Evolutionary conservation across 768 basidiomycete genomes (phyloP), one percentile per base, ranked within the genome.

Genomic region (Fomitopsis serialis): DNA sequence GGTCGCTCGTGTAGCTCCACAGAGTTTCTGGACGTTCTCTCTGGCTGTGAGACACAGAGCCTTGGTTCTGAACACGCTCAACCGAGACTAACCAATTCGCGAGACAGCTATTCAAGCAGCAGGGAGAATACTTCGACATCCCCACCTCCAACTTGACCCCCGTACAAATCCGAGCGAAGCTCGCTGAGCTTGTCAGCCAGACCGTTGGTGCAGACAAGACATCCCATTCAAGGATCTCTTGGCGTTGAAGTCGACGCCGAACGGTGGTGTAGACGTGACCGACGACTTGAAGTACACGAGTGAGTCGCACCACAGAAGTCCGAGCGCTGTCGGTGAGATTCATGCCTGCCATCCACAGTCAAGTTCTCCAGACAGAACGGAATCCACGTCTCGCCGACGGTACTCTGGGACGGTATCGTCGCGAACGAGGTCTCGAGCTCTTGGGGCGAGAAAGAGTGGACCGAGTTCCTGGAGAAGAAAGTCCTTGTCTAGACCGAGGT

Each of bases 301-400:
- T 94, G 62, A 50, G 87, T 73, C 12, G 1, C 42, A 11, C 4
- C 15, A 19, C 37, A 40, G 15, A 5, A 40, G 13, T 15, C 4
- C 12, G 32, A 6, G n/a, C 45, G 35, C 43, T 35, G 29, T 32
- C 29, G 5, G 11, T 32, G 11, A 32, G 24, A 42, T 22, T 1
- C 13, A n/a, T 40, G 15, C 37, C 29, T 8, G 3, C 13, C 11
- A n/a, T 42, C 25, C 55, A 27, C 61, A 94, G 92, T 97, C 76
- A 97, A 95, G 69, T 86, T 87, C 66, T 82, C 88, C 15, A 77
- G 95, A 57, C 94, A 97, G 72, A 97, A 98, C 56, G 78, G 89
- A 2, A 82, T 97, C 37, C 95, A 98, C 59, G 91, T 96, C 45
- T 94, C 92, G 1, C 92, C 93, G 3, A 88, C 92, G 37, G 79